Evolutionary conservation across 257 asterid species (phyloP), one percentile per base, ranked within the genome.

Genomic region (Solanum piurae): DNA sequence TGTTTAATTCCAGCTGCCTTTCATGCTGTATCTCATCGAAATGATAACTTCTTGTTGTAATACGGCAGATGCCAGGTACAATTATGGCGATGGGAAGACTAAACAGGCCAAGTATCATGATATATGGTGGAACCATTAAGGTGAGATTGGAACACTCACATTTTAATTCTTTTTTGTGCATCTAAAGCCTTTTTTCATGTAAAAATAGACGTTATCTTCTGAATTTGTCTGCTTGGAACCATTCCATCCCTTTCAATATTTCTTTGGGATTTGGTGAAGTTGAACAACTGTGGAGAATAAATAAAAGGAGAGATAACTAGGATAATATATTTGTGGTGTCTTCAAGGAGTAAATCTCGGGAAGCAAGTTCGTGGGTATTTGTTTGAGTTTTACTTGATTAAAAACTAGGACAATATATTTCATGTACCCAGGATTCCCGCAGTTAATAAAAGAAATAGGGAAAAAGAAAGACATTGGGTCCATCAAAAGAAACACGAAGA

Each of bases 41-140:
- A 29, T 3, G 2, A 82, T 29, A 86, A 71, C 3, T 34, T 74
- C 25, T 74, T 31, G 71, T 80, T 83, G 55, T 84, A 33, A 23
- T 83, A 31, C 71, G 90, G 91, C 98, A 97, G 99, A 97, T 97
- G 99, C 99, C 99, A 44, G 99, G 99, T 86, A 97, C 99, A 49
- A 95, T 97, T 87, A 97, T 97, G 99, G 99, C 99, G 60, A 97
- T 97, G 99, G 99, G 99, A 90, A 94, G 99, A 87, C 90, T 97
- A 88, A 97, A 97, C 91, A 98, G 99, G 83, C 99, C 99, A 75
- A 95, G 99, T 90, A 95, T 97, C 87, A 97, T 97, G 99, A 93
- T 97, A 86, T 97, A 97, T 49, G 99, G 99, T 88, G 99, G 99
- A 88, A 93, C 99, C 62, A 97, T 96, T 89, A 97, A 97, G 98